Percentiles rank a stretch among this genome's conserved stretches.
These are phyloP conservation scores for Mycosphaerelloides madeirae DNA, from an alignment of 2,329 filamentous ascomycete genomes.

Conservation along the genomic window DNA sequence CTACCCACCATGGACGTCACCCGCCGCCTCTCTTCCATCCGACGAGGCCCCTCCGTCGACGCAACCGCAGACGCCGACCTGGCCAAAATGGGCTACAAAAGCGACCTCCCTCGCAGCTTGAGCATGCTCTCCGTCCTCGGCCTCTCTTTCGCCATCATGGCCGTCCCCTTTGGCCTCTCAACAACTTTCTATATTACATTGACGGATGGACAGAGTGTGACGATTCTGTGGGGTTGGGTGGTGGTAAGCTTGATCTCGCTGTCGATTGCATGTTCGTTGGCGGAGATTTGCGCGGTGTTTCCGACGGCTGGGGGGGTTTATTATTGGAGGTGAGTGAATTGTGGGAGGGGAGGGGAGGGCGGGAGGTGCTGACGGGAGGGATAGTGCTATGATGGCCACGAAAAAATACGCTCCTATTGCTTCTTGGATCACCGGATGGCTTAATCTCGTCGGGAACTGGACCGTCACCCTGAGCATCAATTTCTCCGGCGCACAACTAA, in stretches of 20 bases:
- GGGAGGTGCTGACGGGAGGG: no score
- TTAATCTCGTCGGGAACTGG: constrained; percentile 70
- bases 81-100: constrained; percentile 63
- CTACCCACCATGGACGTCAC: constrained; percentile 9
- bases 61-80: constrained; percentile 51
- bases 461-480: constrained; percentile 62
- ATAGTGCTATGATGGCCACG: constrained; percentile 58
- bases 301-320: constrained; percentile 66
- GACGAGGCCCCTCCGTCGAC: constrained; percentile 26
- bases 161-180: constrained; percentile 62
- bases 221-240: constrained; percentile 66
- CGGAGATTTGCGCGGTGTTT: constrained; percentile 65
- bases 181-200: constrained; percentile 67
- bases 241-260: constrained; percentile 60
- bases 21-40: constrained; percentile 11
- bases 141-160: constrained; percentile 70
- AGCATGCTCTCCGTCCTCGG: constrained; percentile 67
- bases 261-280: constrained; percentile 61
- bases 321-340: constrained; percentile 47
- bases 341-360: no score
- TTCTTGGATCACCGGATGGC: constrained; percentile 66
- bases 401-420: constrained; percentile 62
- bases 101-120: constrained; percentile 61
- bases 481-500: constrained; percentile 66
- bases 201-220: constrained; percentile 63